Evolutionary conservation across 768 basidiomycete species (phyloP).

Genomic region (Phaeolepiota aurea): DNA sequence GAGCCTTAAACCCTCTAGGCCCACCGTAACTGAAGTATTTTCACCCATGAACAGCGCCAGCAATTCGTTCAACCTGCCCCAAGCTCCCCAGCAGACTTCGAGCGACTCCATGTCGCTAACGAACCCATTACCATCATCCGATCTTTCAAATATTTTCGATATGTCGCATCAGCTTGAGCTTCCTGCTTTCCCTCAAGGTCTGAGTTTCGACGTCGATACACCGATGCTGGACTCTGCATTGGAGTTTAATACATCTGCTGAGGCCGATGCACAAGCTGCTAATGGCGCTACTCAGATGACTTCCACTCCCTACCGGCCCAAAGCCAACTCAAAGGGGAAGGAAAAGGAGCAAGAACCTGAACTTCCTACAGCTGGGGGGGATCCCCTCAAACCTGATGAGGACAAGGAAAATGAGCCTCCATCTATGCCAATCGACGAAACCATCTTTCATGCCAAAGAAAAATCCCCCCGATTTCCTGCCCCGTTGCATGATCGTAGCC

Average conservation of each 20-base stretch:
- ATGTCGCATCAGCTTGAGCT: constrained; percentile 48
- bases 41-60: constrained; percentile 25
- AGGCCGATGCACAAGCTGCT: constrained; percentile 10
- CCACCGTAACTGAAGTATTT: constrained; percentile 43
- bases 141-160: constrained; percentile 48
- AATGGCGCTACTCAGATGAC: constrained; percentile 22
- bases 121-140: constrained; percentile 28
- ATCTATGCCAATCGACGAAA: constrained; percentile 26
- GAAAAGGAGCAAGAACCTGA: constrained; percentile 13
- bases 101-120: constrained; percentile 23
- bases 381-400: constrained; percentile 9
- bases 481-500: constrained; percentile 45
- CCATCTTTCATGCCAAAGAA: constrained; percentile 36
- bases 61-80: constrained; percentile 5
- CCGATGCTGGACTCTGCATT: constrained; percentile 23
- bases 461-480: constrained; percentile 25
- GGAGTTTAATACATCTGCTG: constrained; percentile 26
- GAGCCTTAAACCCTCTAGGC: constrained; percentile 27
- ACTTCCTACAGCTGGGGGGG: constrained; percentile 4
- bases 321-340: constrained; percentile 31
- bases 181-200: constrained; percentile 36
- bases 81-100: constrained; percentile 12
- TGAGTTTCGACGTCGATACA: constrained; percentile 28
- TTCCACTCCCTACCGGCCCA: constrained; percentile 31
- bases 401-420: constrained; percentile 13